Conservation (phyloP, 129 eudicot genomes). For the Chrysanthemum lavandulifolium region DNA sequence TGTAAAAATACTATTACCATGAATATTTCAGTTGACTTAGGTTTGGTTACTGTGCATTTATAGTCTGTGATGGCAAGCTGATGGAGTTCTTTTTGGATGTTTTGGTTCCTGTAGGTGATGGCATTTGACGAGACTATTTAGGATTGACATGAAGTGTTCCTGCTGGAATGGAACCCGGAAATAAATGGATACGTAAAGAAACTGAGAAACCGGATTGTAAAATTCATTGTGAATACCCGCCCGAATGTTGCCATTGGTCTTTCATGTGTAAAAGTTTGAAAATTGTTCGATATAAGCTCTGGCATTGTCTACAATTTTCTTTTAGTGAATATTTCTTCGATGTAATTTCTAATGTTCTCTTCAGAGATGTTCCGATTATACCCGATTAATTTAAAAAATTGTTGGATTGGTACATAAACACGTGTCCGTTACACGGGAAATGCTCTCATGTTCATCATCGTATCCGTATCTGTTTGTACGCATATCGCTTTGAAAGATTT, state of each 20-base stretch:
- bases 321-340: conserved; percentile 5
- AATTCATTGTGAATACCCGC: conserved; percentile 54
- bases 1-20: not conserved
- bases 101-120: conserved; percentile 64
- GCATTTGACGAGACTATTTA: conserved; percentile 79
- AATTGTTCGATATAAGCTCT: conserved; percentile 24
- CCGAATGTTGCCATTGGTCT: conserved; percentile 25
- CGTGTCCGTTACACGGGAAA: conserved; percentile 2
- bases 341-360: conserved; percentile 18
- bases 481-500: not conserved
- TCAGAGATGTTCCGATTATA: conserved; percentile 6
- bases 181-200: conserved; percentile 20
- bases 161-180: conserved; percentile 39
- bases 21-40: conserved; percentile 1
- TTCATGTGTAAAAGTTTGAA: conserved; percentile 28
- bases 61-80: not conserved
- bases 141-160: conserved; percentile 26
- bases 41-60: not conserved
- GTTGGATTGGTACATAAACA: conserved; percentile 14
- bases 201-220: conserved; percentile 41
- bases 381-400: not conserved
- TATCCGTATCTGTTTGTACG: not conserved
- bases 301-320: conserved; percentile 28
- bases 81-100: conserved; percentile 11
- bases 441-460: not conserved